phyloP scores from a whole-genome alignment of 495 filamentous ascomycete genomes.

The Lindgomyces ingoldianus region DNA sequence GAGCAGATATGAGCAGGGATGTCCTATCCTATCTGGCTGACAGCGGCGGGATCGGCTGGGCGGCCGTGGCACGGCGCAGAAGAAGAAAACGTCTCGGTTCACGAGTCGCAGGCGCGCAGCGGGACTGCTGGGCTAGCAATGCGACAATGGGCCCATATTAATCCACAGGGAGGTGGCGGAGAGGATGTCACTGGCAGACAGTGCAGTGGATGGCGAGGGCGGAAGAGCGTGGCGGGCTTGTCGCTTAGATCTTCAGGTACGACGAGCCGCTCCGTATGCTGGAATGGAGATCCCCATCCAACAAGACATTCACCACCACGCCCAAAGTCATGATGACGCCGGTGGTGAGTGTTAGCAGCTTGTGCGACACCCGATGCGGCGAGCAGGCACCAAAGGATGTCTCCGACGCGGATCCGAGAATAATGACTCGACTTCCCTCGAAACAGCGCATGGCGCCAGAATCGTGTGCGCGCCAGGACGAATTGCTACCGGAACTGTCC shows the following conservation, averaged over 20 bases:
- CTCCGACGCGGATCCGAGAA: not conserved
- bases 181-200: conserved; percentile 2
- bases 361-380: no score
- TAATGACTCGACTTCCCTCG: conserved; percentile 3
- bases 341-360: no score
- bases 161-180: not conserved
- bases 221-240: conserved; percentile 6
- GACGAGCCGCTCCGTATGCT: not conserved
- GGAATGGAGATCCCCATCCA: no score
- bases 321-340: no score
- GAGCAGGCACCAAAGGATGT: not conserved
- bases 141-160: not conserved
- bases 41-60: conserved; percentile 29
- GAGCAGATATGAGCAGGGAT: conserved; percentile 27
- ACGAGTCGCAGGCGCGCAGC: conserved; percentile 19
- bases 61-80: conserved; percentile 18
- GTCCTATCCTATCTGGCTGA: conserved; percentile 24
- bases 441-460: not conserved
- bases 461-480: not conserved
- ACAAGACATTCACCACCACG: no score
- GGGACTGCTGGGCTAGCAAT: not conserved
- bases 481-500: not conserved
- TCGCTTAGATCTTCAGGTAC: not conserved
- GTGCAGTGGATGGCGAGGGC: not conserved
- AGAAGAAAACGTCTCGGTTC: conserved; percentile 30